Base-by-base conservation (phyloP, 225 moss, liverwort and hornwort genomes). In the Sphagnum tenellum region DNA sequence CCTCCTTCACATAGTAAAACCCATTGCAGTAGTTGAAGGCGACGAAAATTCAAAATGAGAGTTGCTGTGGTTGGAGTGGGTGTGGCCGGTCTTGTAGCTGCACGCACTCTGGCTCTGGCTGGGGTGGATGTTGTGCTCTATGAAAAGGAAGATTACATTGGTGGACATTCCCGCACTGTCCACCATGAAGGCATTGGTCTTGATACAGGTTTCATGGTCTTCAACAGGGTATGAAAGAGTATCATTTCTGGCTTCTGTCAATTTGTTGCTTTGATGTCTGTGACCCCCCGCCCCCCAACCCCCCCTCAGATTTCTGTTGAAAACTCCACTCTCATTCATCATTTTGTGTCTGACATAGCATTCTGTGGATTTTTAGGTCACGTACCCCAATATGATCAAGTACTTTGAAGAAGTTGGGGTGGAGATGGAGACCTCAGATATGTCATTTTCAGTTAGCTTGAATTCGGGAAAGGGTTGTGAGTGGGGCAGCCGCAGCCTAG, bases 381-480 rank as follows among this genome's bases (percentile, higher is more conserved):
- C 93, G 3, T 98, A 98, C 45, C 87, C 98, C 3, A 79, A 98
- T 74, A 86, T 98, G 89, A 47, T 98, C 5, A 64, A 72, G 11
- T 78, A 77, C 60, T 98, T 93, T 65, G 93, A 90, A 56, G 81
- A 84, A 45, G 63, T 75, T 10, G 89, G 87, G 49, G 89, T 93
- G 67, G 87, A 87, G 49, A 79, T 84, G 70, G 93, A 92, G 87
- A 80, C 79, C 53, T 89, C 90, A 2, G 86, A 93, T 56, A 98
- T 98, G 90, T 90, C 93, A 0, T 98, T 98, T 70, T 79, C 90
- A 2, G 85, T 98, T 12, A 98, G 98, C 65, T 70, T 98, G 85
- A 81, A 70, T 45, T 76, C 54, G 3, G 93, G 96, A 47, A 77
- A 61, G 50, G 93, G 90, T 46, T 98, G 98, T 58, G 93, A 98